Percentiles rank a stretch among this genome's conserved stretches.
Evolutionary conservation across 495 filamentous ascomycete species (phyloP).

Genomic region (Podospora conica): DNA sequence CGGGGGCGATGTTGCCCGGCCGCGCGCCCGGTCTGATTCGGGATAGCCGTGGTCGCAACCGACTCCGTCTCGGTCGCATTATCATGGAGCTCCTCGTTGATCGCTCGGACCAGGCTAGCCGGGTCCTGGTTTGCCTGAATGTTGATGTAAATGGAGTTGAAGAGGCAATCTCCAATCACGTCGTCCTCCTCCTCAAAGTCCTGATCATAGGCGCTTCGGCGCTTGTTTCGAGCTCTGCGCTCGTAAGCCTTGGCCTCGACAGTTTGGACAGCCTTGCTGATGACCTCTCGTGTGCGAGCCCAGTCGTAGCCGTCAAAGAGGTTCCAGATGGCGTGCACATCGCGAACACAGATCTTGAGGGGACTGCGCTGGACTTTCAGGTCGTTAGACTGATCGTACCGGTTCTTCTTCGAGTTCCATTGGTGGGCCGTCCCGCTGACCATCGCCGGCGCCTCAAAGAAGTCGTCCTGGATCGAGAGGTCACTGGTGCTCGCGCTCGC

Average conservation of each 20-base stretch:
- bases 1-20: conserved; percentile 38
- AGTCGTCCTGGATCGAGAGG: conserved; percentile 71
- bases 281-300: conserved; percentile 77
- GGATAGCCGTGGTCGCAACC: conserved; percentile 65
- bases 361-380: conserved; percentile 60
- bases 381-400: conserved; percentile 60
- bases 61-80: conserved; percentile 82
- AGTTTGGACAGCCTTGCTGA: conserved; percentile 77
- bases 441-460: conserved; percentile 60
- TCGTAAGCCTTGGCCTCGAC: conserved; percentile 78
- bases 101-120: conserved; percentile 67
- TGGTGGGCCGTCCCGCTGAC: conserved; percentile 64
- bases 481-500: conserved; percentile 37
- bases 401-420: conserved; percentile 70
- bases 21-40: conserved; percentile 52
- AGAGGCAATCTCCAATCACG: conserved; percentile 89
- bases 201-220: conserved; percentile 43
- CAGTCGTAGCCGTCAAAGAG: conserved; percentile 98
- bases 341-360: conserved; percentile 68
- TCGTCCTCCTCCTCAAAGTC: conserved; percentile 71
- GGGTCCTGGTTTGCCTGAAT: conserved; percentile 83
- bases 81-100: conserved; percentile 85
- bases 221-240: conserved; percentile 47
- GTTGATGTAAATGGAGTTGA: conserved; percentile 98
- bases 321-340: conserved; percentile 96